These are phyloP conservation scores for Trichoderma breve DNA, from an alignment of 2,329 filamentous ascomycete genomes.

Conservation along the genomic window DNA sequence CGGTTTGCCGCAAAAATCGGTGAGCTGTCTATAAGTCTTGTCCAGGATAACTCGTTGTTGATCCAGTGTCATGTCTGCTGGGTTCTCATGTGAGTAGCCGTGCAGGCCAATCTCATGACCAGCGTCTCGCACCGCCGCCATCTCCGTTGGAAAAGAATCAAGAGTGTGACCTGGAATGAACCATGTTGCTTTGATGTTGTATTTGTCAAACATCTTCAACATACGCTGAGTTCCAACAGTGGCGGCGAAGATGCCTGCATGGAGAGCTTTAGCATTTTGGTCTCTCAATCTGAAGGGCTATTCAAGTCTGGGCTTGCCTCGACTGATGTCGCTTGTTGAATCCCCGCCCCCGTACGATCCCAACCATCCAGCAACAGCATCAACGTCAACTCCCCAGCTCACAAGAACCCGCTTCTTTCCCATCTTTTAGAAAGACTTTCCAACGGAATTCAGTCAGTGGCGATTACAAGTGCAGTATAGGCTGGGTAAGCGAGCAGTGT, in stretches of 20 bases:
- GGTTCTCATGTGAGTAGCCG: slow-evolving; percentile 1
- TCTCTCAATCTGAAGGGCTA: background rate
- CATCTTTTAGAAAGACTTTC: background rate
- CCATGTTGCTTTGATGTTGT: slow-evolving; percentile 2
- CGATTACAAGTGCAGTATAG: too few relatives aligned
- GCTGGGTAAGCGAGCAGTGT: too few relatives aligned
- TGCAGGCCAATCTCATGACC: slow-evolving; percentile 1
- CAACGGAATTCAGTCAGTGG: background rate
- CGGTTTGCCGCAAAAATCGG: background rate
- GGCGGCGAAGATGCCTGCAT: background rate
- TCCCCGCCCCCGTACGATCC: background rate
- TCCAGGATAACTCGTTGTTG: background rate
- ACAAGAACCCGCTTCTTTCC: background rate
- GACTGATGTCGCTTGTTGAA: background rate
- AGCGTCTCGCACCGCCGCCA: background rate
- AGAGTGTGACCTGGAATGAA: slow-evolving; percentile 1
- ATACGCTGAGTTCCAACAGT: slow-evolving; percentile 2
- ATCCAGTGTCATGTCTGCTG: background rate
- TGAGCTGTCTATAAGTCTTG: background rate
- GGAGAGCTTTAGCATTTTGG: background rate
- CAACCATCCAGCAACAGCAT: background rate
- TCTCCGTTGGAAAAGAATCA: background rate
- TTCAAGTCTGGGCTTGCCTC: background rate
- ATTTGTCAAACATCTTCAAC: background rate
- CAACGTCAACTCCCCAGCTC: background rate